Evolutionary conservation across 305 asterid species (phyloP).

Genomic region (Rubia peregrina): DNA sequence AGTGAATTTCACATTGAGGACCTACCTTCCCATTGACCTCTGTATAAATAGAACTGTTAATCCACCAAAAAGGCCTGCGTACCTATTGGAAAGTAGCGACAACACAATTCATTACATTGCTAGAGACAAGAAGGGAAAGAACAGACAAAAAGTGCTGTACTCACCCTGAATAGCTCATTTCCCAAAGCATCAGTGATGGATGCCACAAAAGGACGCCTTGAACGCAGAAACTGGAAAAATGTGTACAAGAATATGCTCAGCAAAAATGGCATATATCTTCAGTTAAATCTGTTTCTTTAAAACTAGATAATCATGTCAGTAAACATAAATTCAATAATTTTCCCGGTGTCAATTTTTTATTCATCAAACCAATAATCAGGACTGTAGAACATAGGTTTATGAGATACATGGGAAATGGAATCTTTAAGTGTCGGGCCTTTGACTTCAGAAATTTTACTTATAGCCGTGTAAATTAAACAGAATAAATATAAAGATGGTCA

Average conservation of each 20-base stretch:
- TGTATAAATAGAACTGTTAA: conserved; percentile 89
- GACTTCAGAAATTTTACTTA: too few species aligned
- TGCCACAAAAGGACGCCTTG: conserved; percentile 88
- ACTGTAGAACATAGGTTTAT: neutral
- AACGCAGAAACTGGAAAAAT: conserved; percentile 65
- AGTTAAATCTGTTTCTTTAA: neutral
- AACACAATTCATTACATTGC: neutral
- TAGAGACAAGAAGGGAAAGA: neutral
- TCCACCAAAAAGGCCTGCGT: conserved; percentile 98
- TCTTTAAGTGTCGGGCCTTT: neutral
- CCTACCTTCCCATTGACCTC: conserved; percentile 92
- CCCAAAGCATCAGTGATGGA: conserved; percentile 67
- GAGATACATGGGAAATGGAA: neutral
- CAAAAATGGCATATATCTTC: neutral
- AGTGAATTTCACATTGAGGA: conserved; percentile 12
- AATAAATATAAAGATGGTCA: neutral
- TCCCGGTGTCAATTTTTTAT: neutral
- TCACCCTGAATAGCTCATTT: conserved; percentile 76
- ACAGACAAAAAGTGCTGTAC: conserved; percentile 5
- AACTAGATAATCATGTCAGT: neutral
- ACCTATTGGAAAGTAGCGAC: conserved; percentile 40
- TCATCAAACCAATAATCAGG: neutral
- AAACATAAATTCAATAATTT: neutral
- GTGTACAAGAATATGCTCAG: conserved; percentile 2
- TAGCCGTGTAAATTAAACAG: neutral